Conservation (phyloP, 208 protist species). For the Phytomonas francai region DNA sequence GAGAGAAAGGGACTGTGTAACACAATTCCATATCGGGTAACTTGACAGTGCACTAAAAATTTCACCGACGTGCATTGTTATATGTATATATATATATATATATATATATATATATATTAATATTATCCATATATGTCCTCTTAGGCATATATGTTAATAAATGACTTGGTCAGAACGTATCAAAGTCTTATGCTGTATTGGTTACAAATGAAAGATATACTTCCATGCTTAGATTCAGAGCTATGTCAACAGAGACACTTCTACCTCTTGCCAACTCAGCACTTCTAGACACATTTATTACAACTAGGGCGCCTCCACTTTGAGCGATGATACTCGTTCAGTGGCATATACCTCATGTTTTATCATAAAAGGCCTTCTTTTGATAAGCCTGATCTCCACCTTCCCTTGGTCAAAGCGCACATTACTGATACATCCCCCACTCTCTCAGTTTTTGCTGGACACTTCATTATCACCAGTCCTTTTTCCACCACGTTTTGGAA, state of each 20-base stretch:
- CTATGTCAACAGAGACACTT: background rate
- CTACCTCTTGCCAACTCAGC: background rate
- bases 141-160: background rate
- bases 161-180: background rate
- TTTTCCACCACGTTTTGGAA: background rate
- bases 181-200: background rate
- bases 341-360: background rate
- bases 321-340: background rate
- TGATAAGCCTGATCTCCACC: background rate
- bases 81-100: background rate
- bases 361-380: background rate
- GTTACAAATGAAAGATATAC: background rate
- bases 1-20: background rate
- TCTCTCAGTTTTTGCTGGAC: background rate
- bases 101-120: conserved; percentile 3
- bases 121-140: background rate
- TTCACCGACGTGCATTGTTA: background rate
- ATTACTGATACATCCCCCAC: background rate
- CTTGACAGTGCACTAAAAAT: background rate
- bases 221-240: background rate
- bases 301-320: background rate
- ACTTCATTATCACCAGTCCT: background rate
- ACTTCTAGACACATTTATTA: background rate
- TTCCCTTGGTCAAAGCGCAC: background rate
- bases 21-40: background rate